Conservation (phyloP, 805 yeast species). For the Kodamaea kaohsiungensis region DNA sequence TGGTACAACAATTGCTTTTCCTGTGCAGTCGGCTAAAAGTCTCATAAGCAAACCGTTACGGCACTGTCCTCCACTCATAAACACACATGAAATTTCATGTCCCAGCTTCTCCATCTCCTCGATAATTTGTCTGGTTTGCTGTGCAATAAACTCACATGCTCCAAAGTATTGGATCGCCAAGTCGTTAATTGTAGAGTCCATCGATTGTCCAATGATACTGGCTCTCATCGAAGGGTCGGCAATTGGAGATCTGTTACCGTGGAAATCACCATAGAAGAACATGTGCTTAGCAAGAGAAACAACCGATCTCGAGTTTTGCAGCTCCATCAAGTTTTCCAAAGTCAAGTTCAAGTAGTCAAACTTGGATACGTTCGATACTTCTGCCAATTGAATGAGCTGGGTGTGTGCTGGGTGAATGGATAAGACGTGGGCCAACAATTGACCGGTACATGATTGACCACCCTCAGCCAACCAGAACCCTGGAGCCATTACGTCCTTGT, state of each 20-base stretch:
- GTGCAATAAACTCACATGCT: slow-evolving; percentile 96
- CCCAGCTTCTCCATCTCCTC: slow-evolving; percentile 83
- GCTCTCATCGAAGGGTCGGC: slow-evolving; percentile 96
- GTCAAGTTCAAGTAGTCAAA: slow-evolving; percentile 81
- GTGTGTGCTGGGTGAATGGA: slow-evolving; percentile 86
- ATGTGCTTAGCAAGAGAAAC: slow-evolving; percentile 79
- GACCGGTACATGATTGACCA: slow-evolving; percentile 98
- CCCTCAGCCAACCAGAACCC: slow-evolving; percentile 97
- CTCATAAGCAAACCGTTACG: slow-evolving; percentile 88
- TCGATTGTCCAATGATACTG: slow-evolving; percentile 84
- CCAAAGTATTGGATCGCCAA: slow-evolving; percentile 85
- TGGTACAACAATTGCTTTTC: slow-evolving; percentile 88
- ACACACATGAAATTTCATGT: slow-evolving; percentile 71
- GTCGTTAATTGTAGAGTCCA: slow-evolving; percentile 85
- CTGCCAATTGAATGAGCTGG: slow-evolving; percentile 67
- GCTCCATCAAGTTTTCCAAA: slow-evolving; percentile 64
- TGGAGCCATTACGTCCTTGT: slow-evolving; percentile 87
- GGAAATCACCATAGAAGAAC: slow-evolving; percentile 94
- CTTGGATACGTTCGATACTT: slow-evolving; percentile 65
- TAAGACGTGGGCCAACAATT: slow-evolving; percentile 82
- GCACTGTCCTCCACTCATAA: slow-evolving; percentile 96
- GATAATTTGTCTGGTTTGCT: slow-evolving; percentile 93
- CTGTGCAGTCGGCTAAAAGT: slow-evolving; percentile 89
- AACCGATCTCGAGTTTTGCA: slow-evolving; percentile 64
- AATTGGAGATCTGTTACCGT: slow-evolving; percentile 96